Base-by-base conservation (phyloP, 1,139 yeast species). In the Eremothecium sinecaudum region DNA sequence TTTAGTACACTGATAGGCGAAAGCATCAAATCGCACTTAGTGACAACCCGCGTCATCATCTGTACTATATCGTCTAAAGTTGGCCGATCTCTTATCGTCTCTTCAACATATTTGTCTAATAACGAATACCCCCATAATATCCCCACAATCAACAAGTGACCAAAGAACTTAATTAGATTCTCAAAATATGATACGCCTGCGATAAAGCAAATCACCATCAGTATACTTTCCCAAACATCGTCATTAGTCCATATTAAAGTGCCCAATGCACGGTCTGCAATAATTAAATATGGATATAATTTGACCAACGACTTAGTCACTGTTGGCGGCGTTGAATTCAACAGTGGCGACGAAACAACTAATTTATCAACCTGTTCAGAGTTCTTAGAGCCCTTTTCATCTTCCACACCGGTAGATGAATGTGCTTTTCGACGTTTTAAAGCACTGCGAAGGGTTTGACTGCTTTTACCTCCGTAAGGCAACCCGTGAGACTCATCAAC, bases 191-290 rank as follows among this genome's bases (percentile, higher is more conserved):
- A 61, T 18, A 83, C 83, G 8, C 70, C 53, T 7, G 80, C 62
- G 2, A 75, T 63, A 58, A 73, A 79, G 11, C 67, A 46, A 15
- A 75, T 63, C 19, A 81, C 72, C 28, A 80, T 51, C 21, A 83
- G 65, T 18, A 82, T 63, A 46, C 86, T 77, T 40, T 79, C 62
- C 84, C 92, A 84, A 31, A 71, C 67, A 56, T 84, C 93, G 28
- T 80, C 87, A 41, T 79, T 78, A 2, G 96, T 83, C 98, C 98
- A 90, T 0, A 97, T 87, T 19, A 82, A 59, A 20, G 87, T 67
- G 23, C 86, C 74, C 36, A 86, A 63, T 5, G 72, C 42, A 46
- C 77, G 75, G 56, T 86, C 84, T 8, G 76, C 73, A 4, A 82
- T 70, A 28, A 81, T 66, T 32, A 87, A 64, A 51, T 83, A 81